A percentile compares a stretch with the other conserved stretches of the same genome.
These are phyloP conservation scores for Suillus sp. DNA, from an alignment of 768 basidiomycete genomes.

Conservation along the genomic window DNA sequence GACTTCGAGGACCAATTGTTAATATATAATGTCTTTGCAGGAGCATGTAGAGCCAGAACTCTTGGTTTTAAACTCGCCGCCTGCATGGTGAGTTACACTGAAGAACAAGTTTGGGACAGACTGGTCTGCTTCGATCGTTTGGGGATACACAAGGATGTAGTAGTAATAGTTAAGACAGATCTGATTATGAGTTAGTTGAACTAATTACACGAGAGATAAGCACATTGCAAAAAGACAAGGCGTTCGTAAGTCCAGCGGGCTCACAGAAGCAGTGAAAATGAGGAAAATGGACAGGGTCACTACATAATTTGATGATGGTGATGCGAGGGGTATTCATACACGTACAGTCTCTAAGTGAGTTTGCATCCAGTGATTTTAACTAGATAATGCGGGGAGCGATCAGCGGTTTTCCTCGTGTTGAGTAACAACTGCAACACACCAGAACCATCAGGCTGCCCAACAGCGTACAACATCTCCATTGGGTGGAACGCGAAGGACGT, in stretches of 20 bases:
- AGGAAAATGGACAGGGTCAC: background rate
- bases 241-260: background rate
- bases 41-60: background rate
- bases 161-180: background rate
- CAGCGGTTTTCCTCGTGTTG: conserved; percentile 7
- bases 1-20: conserved; percentile 12
- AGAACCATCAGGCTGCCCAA: conserved; percentile 71
- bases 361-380: conserved; percentile 64
- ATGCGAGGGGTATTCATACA: background rate
- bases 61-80: background rate
- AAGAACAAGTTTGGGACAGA: background rate
- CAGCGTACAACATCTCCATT: conserved; percentile 79
- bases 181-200: background rate
- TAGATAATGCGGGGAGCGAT: conserved; percentile 24
- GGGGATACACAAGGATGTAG: background rate
- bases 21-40: background rate
- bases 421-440: conserved; percentile 36
- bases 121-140: background rate
- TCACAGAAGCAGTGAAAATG: conserved; percentile 3
- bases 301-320: background rate
- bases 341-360: conserved; percentile 31
- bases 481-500: conserved; percentile 82
- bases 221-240: background rate
- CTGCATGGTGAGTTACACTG: background rate
- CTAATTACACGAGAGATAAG: background rate